phyloP scores from a whole-genome alignment of 2,329 filamentous ascomycete species.

The Talaromyces sp. region DNA sequence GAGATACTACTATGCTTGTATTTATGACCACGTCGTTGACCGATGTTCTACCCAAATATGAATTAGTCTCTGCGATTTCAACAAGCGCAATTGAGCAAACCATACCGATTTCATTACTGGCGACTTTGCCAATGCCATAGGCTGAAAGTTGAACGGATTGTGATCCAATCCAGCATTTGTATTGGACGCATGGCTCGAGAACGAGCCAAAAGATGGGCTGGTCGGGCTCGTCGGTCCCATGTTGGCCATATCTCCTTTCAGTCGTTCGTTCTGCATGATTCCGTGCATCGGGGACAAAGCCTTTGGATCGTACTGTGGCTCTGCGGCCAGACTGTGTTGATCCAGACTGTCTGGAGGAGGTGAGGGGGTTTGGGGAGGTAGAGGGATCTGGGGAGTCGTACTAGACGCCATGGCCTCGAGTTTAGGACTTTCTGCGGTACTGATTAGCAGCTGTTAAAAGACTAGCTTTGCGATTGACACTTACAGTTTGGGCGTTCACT shows the following conservation, averaged over 20 bases:
- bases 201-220: conserved; percentile 35
- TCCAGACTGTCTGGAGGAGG: conserved; percentile 54
- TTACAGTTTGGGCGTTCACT: neutral
- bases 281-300: conserved; percentile 47
- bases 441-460: neutral
- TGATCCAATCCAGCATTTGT: conserved; percentile 27
- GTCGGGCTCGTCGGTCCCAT: conserved; percentile 26
- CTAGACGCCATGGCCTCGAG: conserved; percentile 53
- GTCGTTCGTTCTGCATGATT: conserved; percentile 24
- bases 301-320: conserved; percentile 41
- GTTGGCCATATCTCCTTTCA: neutral
- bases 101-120: conserved; percentile 71
- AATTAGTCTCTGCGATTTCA: conserved; percentile 8
- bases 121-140: conserved; percentile 69
- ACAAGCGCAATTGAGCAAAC: neutral
- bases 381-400: conserved; percentile 51
- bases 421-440: neutral
- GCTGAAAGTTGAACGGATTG: conserved; percentile 89
- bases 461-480: neutral
- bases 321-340: conserved; percentile 22
- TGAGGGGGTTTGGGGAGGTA: conserved; percentile 62
- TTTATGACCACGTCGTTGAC: conserved; percentile 88
- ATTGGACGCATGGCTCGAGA: conserved; percentile 27
- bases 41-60: conserved; percentile 64
- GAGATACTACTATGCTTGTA: conserved; percentile 97